Evolutionary conservation across 768 basidiomycete genomes (phyloP).

Genomic region (Boletus rex-veris): DNA sequence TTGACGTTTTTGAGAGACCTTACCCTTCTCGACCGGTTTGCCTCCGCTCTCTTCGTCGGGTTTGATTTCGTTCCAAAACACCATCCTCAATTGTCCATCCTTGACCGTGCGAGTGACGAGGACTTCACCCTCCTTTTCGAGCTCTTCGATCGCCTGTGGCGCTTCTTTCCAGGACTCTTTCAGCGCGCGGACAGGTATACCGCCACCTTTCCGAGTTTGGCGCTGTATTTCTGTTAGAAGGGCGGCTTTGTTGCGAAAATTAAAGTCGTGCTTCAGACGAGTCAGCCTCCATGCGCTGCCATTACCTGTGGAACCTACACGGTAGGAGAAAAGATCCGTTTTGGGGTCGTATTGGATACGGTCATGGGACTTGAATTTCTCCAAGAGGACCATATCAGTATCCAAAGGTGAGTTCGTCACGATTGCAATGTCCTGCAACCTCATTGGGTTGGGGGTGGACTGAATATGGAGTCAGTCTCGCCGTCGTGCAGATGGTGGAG

Average conservation of each 20-base stretch:
- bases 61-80: conserved; percentile 89
- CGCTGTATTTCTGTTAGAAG: conserved; percentile 84
- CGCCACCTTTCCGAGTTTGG: conserved; percentile 78
- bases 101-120: conserved; percentile 83
- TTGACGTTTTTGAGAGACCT: conserved; percentile 23
- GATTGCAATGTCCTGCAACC: conserved; percentile 84
- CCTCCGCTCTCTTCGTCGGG: conserved; percentile 70
- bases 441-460: conserved; percentile 76
- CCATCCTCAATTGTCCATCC: conserved; percentile 79
- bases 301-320: conserved; percentile 44
- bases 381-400: conserved; percentile 63
- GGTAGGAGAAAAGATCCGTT: conserved; percentile 84
- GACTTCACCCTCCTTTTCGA: conserved; percentile 87
- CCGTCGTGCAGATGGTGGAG: conserved; percentile 5
- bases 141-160: conserved; percentile 76
- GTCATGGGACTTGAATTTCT: conserved; percentile 82
- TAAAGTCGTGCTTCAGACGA: conserved; percentile 69
- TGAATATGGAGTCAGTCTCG: conserved; percentile 23
- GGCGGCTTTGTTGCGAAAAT: conserved; percentile 79
- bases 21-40: conserved; percentile 76
- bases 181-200: conserved; percentile 76
- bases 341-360: conserved; percentile 76
- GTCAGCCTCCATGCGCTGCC: conserved; percentile 1
- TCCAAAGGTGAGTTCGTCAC: conserved; percentile 75
- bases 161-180: conserved; percentile 94